Percentiles rank a stretch among this genome's conserved stretches.
Conservation (phyloP, 2,329 filamentous ascomycete genomes). For the Paraconiothyrium brasiliense region DNA sequence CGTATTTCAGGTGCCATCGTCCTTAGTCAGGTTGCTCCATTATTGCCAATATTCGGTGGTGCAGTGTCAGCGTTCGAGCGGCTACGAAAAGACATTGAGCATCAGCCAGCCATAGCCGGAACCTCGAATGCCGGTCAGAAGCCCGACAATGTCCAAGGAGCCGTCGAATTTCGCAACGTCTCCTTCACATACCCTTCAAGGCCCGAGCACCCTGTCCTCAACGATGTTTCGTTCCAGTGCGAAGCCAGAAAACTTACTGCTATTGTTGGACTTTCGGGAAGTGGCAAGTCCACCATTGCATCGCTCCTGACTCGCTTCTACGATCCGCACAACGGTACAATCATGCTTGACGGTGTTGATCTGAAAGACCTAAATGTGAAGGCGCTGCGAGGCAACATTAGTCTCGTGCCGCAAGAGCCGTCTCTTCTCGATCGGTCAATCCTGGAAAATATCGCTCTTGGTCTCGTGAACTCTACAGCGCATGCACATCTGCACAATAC, state of each 20-base stretch:
- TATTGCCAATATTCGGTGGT: constrained; percentile 60
- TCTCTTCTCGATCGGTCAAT: constrained; percentile 62
- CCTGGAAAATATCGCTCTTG: constrained; percentile 63
- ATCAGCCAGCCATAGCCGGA: constrained; percentile 51
- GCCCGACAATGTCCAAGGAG: constrained; percentile 56
- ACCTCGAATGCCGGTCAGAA: constrained; percentile 41
- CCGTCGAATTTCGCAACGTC: constrained; percentile 51
- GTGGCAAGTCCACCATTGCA: constrained; percentile 55
- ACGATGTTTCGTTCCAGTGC: constrained; percentile 48
- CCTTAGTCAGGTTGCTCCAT: constrained; percentile 57
- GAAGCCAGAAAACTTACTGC: constrained; percentile 53
- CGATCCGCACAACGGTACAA: constrained; percentile 61
- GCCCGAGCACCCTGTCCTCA: constrained; percentile 51
- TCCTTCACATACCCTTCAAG: constrained; percentile 55
- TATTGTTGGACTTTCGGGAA: constrained; percentile 54
- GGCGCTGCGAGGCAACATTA: constrained; percentile 48
- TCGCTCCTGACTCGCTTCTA: constrained; percentile 51
- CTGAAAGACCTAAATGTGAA: constrained; percentile 50
- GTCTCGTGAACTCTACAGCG: constrained; percentile 55
- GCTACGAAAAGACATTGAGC: constrained; percentile 67
- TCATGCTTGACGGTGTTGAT: constrained; percentile 64
- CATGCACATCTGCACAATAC: constrained; percentile 53
- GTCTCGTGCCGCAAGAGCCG: constrained; percentile 62
- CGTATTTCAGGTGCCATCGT: constrained; percentile 53
- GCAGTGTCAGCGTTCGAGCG: constrained; percentile 66